These are phyloP conservation scores for Wickerhamiella occidentalis DNA, from an alignment of 805 yeast genomes.

Conservation along the genomic window DNA sequence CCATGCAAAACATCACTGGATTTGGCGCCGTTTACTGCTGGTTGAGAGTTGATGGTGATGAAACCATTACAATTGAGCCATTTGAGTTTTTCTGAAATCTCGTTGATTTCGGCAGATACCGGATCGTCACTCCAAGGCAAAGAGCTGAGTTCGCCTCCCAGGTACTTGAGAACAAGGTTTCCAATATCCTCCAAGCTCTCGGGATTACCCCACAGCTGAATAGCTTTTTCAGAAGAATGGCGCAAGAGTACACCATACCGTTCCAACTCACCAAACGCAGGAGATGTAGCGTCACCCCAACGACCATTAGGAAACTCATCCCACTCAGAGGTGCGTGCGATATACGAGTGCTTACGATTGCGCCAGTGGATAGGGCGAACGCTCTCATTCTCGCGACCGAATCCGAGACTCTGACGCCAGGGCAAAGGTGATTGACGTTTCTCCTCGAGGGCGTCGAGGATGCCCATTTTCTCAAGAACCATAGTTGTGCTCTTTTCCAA, in stretches of 20 bases:
- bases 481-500: conserved; percentile 81
- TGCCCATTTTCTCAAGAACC: conserved; percentile 64
- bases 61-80: conserved; percentile 55
- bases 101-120: conserved; percentile 58
- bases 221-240: conserved; percentile 60
- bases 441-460: conserved; percentile 28
- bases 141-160: conserved; percentile 56
- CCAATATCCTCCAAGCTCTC: conserved; percentile 45
- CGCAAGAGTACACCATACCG: conserved; percentile 69
- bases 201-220: conserved; percentile 85
- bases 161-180: conserved; percentile 50
- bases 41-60: conserved; percentile 85
- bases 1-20: conserved; percentile 67
- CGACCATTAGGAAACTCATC: conserved; percentile 98
- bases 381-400: conserved; percentile 62
- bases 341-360: conserved; percentile 79
- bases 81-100: conserved; percentile 47
- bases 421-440: conserved; percentile 33
- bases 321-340: conserved; percentile 84
- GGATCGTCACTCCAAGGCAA: conserved; percentile 97
- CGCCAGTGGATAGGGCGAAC: conserved; percentile 96
- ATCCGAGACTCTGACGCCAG: conserved; percentile 86
- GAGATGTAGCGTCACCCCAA: conserved; percentile 97
- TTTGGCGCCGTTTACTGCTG: conserved; percentile 68
- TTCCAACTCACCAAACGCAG: conserved; percentile 89